Evolutionary conservation across 805 yeast species (phyloP).

Genomic region (Candida sithepensis): DNA sequence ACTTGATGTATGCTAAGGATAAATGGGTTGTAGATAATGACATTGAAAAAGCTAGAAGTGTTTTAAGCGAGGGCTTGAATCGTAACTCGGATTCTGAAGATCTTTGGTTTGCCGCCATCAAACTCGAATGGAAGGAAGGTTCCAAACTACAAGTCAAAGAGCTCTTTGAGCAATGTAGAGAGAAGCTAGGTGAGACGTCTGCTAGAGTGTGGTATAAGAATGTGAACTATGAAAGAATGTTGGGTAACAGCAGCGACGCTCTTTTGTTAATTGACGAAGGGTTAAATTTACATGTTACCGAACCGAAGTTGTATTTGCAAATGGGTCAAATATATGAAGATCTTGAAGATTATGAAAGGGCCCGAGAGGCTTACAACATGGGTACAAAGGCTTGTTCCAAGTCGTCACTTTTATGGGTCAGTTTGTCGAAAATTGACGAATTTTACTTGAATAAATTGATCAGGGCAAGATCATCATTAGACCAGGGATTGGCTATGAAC

Average conservation of each 20-base stretch:
- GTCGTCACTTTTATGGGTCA: conserved; percentile 50
- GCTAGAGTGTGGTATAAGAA: conserved; percentile 62
- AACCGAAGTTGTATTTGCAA: conserved; percentile 56
- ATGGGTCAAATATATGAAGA: conserved; percentile 50
- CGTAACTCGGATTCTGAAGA: conserved; percentile 45
- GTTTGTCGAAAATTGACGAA: conserved; percentile 47
- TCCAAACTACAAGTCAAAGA: conserved; percentile 34
- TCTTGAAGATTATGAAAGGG: conserved; percentile 31
- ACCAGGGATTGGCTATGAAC: conserved; percentile 54
- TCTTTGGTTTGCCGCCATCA: conserved; percentile 70
- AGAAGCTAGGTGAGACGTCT: conserved; percentile 22
- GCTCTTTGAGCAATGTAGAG: conserved; percentile 30
- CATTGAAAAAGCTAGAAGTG: conserved; percentile 46
- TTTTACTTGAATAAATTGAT: conserved; percentile 36
- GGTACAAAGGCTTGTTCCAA: conserved; percentile 50
- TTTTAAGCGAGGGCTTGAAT: conserved; percentile 47
- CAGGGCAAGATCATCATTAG: conserved; percentile 70
- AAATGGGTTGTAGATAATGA: conserved; percentile 48
- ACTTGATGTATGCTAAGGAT: conserved; percentile 72
- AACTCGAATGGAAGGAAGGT: conserved; percentile 49
- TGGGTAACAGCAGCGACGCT: conserved; percentile 35
- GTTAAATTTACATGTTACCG: conserved; percentile 42
- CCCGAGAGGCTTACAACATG: conserved; percentile 42
- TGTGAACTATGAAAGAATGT: conserved; percentile 46
- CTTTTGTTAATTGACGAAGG: conserved; percentile 42